Percentiles rank a stretch among this genome's conserved stretches.
These are phyloP conservation scores for Adansonia gregorii DNA, from an alignment of 441 rosid species.

Conservation along the genomic window DNA sequence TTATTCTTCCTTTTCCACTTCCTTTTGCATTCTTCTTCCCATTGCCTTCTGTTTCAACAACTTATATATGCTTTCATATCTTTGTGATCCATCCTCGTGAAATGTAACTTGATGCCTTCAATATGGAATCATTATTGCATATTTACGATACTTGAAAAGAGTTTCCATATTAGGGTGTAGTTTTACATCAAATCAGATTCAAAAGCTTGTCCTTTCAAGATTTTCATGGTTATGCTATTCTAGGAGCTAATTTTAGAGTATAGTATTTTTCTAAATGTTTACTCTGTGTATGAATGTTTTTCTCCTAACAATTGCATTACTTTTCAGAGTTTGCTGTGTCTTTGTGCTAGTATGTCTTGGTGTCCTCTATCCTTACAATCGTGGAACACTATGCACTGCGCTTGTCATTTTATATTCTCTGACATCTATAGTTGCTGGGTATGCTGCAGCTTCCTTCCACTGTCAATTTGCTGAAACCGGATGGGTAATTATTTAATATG, in stretches of 20 bases:
- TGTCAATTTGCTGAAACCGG: conserved; percentile 60
- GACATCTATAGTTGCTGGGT: conserved; percentile 75
- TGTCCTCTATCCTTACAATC: conserved; percentile 75
- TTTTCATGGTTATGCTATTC: background rate
- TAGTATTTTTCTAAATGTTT: background rate
- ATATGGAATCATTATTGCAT: conserved; percentile 6
- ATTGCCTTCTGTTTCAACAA: background rate
- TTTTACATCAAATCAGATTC: background rate
- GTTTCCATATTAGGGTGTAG: background rate
- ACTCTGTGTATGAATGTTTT: conserved; percentile 1
- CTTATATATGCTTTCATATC: background rate
- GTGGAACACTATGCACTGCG: conserved; percentile 59
- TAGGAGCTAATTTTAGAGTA: background rate
- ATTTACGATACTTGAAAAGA: background rate
- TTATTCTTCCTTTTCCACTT: background rate
- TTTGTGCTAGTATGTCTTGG: conserved; percentile 64
- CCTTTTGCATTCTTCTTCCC: background rate
- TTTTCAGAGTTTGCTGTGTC: conserved; percentile 55
- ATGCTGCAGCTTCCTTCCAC: conserved; percentile 67
- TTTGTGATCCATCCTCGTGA: background rate
- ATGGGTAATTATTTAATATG: conserved; percentile 53
- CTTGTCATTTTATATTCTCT: conserved; percentile 57
- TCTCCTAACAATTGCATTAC: conserved; percentile 21
- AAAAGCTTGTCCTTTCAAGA: background rate
- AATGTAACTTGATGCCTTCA: background rate